Evolutionary conservation across 2,329 filamentous ascomycete genomes (phyloP).

Genomic region (Botrytis cinerea): DNA sequence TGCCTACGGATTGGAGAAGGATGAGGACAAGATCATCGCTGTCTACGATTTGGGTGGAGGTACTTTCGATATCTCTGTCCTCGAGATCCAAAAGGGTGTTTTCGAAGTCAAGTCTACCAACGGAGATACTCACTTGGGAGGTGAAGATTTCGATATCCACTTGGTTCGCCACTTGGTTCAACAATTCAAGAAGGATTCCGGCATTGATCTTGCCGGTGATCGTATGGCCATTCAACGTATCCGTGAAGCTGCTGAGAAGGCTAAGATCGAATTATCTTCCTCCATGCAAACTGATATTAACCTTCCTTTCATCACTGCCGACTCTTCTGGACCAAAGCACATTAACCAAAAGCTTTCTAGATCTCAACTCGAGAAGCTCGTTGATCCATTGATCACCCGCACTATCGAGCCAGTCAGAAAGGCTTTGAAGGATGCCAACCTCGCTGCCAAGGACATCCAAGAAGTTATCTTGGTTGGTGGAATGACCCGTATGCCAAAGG

Average conservation of each 20-base stretch:
- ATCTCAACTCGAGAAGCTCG: conserved; percentile 88
- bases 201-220: conserved; percentile 85
- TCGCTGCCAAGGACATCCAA: conserved; percentile 91
- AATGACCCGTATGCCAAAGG: conserved; percentile 99
- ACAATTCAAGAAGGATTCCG: conserved; percentile 95
- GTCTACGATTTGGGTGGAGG: conserved; percentile 98
- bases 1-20: conserved; percentile 95
- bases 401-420: conserved; percentile 94
- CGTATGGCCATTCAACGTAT: conserved; percentile 99
- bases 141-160: conserved; percentile 95
- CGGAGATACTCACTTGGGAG: conserved; percentile 96
- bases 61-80: conserved; percentile 98
- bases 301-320: conserved; percentile 97
- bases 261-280: conserved; percentile 97
- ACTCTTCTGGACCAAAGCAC: conserved; percentile 94
- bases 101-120: conserved; percentile 99
- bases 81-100: conserved; percentile 96
- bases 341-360: conserved; percentile 95
- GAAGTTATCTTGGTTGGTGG: conserved; percentile 98
- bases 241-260: conserved; percentile 97
- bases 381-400: conserved; percentile 82
- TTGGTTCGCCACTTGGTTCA: conserved; percentile 91
- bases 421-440: conserved; percentile 92
- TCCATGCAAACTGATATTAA: conserved; percentile 96
- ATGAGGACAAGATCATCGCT: conserved; percentile 83